Conservation (phyloP, 148 eudicot genomes). For the Persicaria maculosa region DNA sequence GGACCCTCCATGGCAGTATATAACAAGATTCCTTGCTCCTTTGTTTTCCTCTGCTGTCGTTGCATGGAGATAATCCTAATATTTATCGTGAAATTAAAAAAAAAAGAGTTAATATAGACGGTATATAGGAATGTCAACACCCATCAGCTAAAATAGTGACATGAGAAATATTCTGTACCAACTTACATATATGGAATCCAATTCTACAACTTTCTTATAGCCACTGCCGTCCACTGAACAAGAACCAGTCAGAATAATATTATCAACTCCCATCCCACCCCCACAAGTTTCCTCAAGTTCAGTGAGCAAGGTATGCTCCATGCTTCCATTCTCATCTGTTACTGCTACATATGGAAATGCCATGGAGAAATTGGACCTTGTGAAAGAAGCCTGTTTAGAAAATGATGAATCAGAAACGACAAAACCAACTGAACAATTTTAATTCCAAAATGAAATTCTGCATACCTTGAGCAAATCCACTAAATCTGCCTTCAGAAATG, state of each 20-base stretch:
- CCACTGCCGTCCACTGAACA: conserved; percentile 61
- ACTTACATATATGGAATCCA: conserved; percentile 16
- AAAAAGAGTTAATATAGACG: background rate
- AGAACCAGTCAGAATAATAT: conserved; percentile 55
- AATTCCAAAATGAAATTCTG: conserved; percentile 4
- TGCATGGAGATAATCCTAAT: conserved; percentile 1
- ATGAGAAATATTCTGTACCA: conserved; percentile 2
- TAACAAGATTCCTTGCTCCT: conserved; percentile 54
- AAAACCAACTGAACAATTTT: background rate
- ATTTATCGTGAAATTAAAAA: background rate
- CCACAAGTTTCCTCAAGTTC: conserved; percentile 70
- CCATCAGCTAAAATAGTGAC: background rate
- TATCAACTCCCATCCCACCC: conserved; percentile 33
- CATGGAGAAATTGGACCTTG: conserved; percentile 66
- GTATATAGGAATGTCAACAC: conserved; percentile 1
- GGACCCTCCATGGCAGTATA: conserved; percentile 52
- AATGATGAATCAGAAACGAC: background rate
- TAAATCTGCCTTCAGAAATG: conserved; percentile 18
- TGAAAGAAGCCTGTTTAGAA: conserved; percentile 49
- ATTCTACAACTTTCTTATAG: conserved; percentile 43
- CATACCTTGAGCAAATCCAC: conserved; percentile 72
- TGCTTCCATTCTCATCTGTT: conserved; percentile 39
- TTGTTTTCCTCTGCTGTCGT: conserved; percentile 14
- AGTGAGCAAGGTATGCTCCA: conserved; percentile 56
- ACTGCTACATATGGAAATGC: conserved; percentile 77